A percentile compares a stretch with the other conserved stretches of the same genome.
Evolutionary conservation across 345 rosid species (phyloP).

Genomic region (Melastoma malabathricum): DNA sequence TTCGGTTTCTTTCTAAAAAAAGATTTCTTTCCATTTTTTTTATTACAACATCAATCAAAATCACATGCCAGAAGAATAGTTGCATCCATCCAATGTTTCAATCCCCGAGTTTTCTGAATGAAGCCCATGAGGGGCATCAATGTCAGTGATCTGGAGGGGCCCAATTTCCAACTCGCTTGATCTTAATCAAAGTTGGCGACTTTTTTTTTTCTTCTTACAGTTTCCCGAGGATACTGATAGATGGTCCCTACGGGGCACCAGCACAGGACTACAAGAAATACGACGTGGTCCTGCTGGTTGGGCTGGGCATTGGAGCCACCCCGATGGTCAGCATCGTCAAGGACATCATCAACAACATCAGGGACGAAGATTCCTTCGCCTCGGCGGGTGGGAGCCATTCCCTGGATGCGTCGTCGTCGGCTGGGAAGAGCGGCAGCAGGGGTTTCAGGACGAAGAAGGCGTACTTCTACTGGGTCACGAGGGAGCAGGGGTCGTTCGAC

Average conservation of each 20-base stretch:
- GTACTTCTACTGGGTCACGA: conserved; percentile 86
- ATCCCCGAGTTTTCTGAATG: too few relatives aligned
- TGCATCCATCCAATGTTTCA: too few relatives aligned
- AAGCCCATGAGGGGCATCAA: too few relatives aligned
- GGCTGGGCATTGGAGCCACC: conserved; percentile 87
- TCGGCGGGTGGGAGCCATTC: too few relatives aligned
- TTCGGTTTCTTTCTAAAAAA: too few relatives aligned
- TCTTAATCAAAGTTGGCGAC: background rate
- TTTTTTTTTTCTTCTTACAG: conserved; percentile 10
- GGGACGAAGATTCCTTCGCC: conserved; percentile 4
- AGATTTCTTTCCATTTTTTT: too few relatives aligned
- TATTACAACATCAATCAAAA: too few relatives aligned
- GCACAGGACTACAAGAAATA: conserved; percentile 92
- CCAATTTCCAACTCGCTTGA: background rate
- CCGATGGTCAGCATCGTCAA: conserved; percentile 89
- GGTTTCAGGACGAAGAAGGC: conserved; percentile 55
- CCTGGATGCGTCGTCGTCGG: conserved; percentile 1
- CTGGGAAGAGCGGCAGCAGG: conserved; percentile 3
- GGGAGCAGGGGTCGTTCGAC: conserved; percentile 90
- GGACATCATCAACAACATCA: conserved; percentile 80
- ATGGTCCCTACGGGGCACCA: conserved; percentile 88
- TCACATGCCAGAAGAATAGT: too few relatives aligned
- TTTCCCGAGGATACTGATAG: conserved; percentile 66
- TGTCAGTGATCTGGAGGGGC: too few relatives aligned
- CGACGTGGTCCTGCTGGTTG: conserved; percentile 72